A percentile compares a stretch with the other conserved stretches of the same genome.
These are phyloP conservation scores for Ustilago xerochloae DNA, from an alignment of 1,284 basidiomycete species.

Conservation along the genomic window DNA sequence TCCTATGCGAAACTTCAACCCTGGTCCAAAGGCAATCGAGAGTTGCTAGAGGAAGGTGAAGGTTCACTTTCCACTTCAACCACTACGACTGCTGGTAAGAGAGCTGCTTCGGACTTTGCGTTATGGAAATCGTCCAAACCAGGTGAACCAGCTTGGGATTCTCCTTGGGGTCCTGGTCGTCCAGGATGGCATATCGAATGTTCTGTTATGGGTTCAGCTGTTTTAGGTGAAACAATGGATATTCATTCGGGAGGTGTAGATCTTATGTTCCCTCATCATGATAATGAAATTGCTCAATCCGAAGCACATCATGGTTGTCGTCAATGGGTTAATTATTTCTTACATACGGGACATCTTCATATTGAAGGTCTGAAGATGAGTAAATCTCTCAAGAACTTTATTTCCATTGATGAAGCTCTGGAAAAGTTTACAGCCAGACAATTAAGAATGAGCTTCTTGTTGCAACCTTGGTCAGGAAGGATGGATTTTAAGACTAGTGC, in stretches of 20 bases:
- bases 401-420: slow-evolving; percentile 97
- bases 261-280: slow-evolving; percentile 97
- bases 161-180: slow-evolving; percentile 94
- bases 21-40: slow-evolving; percentile 91
- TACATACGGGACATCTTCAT: slow-evolving; percentile 97
- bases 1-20: slow-evolving; percentile 95
- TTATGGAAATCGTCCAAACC: slow-evolving; percentile 98
- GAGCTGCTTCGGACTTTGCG: slow-evolving; percentile 83
- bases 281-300: slow-evolving; percentile 97
- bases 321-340: slow-evolving; percentile 98
- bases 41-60: slow-evolving; percentile 91
- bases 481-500: slow-evolving; percentile 93
- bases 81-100: slow-evolving; percentile 73
- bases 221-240: slow-evolving; percentile 93
- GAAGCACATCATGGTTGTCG: slow-evolving; percentile 88
- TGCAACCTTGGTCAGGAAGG: slow-evolving; percentile 89
- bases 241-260: slow-evolving; percentile 98
- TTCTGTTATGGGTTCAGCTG: slow-evolving; percentile 95
- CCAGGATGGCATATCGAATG: slow-evolving; percentile 99
- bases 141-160: slow-evolving; percentile 97
- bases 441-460: slow-evolving; percentile 91
- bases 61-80: slow-evolving; percentile 73
- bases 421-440: slow-evolving; percentile 86
- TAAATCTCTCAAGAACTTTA: slow-evolving; percentile 99
- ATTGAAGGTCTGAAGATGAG: slow-evolving; percentile 99